Evolutionary conservation across 805 yeast genomes (phyloP).

Genomic region (Yarrowia osloensis): DNA sequence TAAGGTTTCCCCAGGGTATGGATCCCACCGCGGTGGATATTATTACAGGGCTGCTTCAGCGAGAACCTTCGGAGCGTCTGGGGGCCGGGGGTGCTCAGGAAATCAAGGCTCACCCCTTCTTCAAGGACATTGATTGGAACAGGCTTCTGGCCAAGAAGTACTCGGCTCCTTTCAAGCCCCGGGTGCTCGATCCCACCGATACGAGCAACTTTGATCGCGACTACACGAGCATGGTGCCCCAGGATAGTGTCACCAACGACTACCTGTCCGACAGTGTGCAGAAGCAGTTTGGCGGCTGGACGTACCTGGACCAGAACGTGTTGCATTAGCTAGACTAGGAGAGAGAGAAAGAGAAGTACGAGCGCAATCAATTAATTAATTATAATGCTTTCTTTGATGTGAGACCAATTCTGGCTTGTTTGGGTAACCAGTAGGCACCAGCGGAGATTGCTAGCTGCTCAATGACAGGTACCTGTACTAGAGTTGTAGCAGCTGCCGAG

Average conservation of each 20-base stretch:
- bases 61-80: slow-evolving; percentile 81
- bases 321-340: not conserved
- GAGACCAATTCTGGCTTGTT: not conserved
- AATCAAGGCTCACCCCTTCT: slow-evolving; percentile 81
- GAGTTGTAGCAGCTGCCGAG: not conserved
- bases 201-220: slow-evolving; percentile 83
- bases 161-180: slow-evolving; percentile 93
- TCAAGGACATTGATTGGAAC: slow-evolving; percentile 87
- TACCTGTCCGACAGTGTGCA: slow-evolving; percentile 90
- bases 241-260: slow-evolving; percentile 95
- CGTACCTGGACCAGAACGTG: slow-evolving; percentile 52
- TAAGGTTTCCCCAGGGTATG: slow-evolving; percentile 84
- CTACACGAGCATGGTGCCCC: slow-evolving; percentile 89
- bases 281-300: slow-evolving; percentile 98
- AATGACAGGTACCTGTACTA: not conserved
- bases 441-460: not conserved
- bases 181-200: slow-evolving; percentile 82
- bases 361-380: not conserved
- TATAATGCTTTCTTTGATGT: not conserved
- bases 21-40: slow-evolving; percentile 84
- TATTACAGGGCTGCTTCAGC: slow-evolving; percentile 68
- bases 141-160: slow-evolving; percentile 81
- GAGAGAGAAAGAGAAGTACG: not conserved
- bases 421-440: too few relatives aligned
- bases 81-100: slow-evolving; percentile 80